phyloP scores from a whole-genome alignment of 73 alveolate species.

The Tetrahymena borealis region DNA sequence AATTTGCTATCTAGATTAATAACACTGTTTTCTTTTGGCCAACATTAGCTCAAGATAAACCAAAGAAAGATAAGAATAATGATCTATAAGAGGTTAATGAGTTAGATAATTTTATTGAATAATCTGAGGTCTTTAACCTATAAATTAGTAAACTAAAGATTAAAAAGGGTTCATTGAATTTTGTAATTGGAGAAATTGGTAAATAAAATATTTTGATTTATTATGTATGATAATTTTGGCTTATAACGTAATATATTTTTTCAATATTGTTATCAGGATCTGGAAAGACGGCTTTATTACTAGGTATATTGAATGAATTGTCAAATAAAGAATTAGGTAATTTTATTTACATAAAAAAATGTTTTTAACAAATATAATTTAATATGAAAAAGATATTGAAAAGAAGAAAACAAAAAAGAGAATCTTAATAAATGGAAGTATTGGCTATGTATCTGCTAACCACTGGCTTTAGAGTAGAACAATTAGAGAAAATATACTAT shows the following conservation, averaged over 20 bases:
- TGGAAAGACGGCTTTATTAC: constrained; percentile 27
- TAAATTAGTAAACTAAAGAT: neutral
- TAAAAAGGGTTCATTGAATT: neutral
- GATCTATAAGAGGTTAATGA: neutral
- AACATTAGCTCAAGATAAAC: neutral
- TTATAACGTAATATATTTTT: too few species aligned
- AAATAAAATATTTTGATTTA: too few species aligned
- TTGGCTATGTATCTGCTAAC: constrained; percentile 5
- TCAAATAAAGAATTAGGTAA: too few species aligned
- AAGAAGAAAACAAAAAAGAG: too few species aligned
- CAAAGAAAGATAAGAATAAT: neutral
- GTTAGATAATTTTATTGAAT: neutral
- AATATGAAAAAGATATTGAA: too few species aligned
- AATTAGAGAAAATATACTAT: constrained; percentile 9
- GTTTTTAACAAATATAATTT: too few species aligned
- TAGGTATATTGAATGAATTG: constrained; percentile 30
- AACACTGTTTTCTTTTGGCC: constrained; percentile 7
- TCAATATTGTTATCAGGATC: neutral
- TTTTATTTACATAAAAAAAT: too few species aligned
- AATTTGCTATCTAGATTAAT: constrained; percentile 2
- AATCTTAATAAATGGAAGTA: too few species aligned
- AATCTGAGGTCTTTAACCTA: neutral
- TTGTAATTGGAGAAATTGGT: constrained; percentile 25
- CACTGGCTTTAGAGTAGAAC: constrained; percentile 30
- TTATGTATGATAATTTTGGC: too few species aligned